Base-by-base conservation (phyloP, 345 rosid species). In the Gossypium rotundifolium region DNA sequence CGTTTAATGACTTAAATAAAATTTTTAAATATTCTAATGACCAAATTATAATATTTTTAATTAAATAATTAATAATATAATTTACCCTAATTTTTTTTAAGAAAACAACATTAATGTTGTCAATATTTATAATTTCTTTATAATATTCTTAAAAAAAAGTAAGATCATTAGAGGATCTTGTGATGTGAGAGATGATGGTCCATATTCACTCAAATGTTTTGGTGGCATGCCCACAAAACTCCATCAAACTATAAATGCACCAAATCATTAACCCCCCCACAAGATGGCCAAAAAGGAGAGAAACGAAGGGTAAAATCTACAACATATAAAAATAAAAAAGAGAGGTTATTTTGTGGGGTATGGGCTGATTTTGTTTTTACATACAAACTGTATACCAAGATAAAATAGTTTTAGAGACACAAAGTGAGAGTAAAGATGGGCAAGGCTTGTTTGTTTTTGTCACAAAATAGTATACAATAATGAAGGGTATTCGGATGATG, bases 231-330 rank as follows among this genome's bases (percentile, higher is more conserved):
- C 69, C 81, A 62, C 83, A 54, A 70, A 78, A 74, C 68, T 84
- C 83, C 84, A 84, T 75, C 29, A 0, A 65, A 79, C 79, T 71
- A 83, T 84, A 51, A 87, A 84, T 84, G 83, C 89, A 80, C 78
- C 71, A 76, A 83, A 81, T 81, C 84, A 84, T 85, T 79, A 82
- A n/a, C n/a, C 81, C 42, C 75, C 75, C 52, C 58, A 2, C 20
- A 62, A 29, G 57, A 16, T 29, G n/a, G 7, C 33, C 57, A 48
- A 42, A 46, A 66, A 40, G 20, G 51, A 65, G 70, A 38, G 25
- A 4, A 20, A 67, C 0, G 8, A 49, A 68, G 10, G 33, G 33
- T 16, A 8, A 14, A 49, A 65, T 27, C 18, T 7, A 14, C 13
- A 46, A 1, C 0, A 14, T 7, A 5, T 33, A 9, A 7, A 67